Evolutionary conservation across 306 rosid genomes (phyloP), one percentile per base, ranked within the genome.

Genomic region (Prunus mume): DNA sequence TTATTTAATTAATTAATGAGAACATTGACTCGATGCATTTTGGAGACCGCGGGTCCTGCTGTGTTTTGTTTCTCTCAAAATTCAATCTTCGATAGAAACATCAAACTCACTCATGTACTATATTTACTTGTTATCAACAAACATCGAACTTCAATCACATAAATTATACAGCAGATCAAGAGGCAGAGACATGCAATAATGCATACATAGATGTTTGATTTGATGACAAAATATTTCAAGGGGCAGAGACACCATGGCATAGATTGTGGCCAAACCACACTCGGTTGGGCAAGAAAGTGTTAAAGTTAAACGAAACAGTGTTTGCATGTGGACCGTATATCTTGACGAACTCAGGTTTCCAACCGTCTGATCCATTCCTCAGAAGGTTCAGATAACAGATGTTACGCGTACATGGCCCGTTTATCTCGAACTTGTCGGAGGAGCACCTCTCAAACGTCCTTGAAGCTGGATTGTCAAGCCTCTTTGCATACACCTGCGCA

Each of bases 301-400:
- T 25, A 27, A 60, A 62, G 20, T 28, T 4, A 62, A 62, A 62
- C 12, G 41, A 12, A 15, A 62, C n/a, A 62, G 45, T 8, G 20
- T 15, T 15, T 62, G 67, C 30, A 62, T 62, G 17, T 62, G 67
- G 67, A 62, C 67, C 67, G 43, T 15, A 8, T 45, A 62, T 62
- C 67, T 62, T 62, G 67, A 62, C 67, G 43, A 62, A 62, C 67
- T 62, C 67, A 15, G 67, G 67, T 30, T 62, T 62, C 67, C 67
- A 62, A 28, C 67, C 67, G 67, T 62, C 67, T 2, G 67, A 28
- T 62, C 67, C 67, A 62, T 30, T 62, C 45, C 67, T 27, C 12
- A 62, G 67, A 28, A 62, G 67, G 67, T 62, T 62, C 34, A 62
- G 67, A 62, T 62, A 62, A 30, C 67, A 62, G 22, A 62, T 30